Evolutionary conservation across 208 protist species (phyloP).

Genomic region (Trypanosoma rangeli): DNA sequence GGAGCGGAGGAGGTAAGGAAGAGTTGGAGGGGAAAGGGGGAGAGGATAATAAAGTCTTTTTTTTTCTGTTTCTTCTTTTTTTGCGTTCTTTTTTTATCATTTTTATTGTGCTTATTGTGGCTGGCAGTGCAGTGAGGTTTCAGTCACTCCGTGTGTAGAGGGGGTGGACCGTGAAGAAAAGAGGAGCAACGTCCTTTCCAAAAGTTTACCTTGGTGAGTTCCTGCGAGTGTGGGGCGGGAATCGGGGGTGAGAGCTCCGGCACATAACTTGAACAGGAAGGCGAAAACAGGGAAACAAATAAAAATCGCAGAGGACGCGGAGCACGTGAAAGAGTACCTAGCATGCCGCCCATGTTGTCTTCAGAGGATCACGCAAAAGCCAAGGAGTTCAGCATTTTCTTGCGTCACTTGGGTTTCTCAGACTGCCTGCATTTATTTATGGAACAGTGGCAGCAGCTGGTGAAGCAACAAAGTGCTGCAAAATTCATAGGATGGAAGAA

Average conservation of each 20-base stretch:
- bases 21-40: too few relatives aligned
- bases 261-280: background rate
- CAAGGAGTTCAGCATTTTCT: slow-evolving; percentile 25
- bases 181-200: too few relatives aligned
- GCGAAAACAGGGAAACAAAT: background rate
- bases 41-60: background rate
- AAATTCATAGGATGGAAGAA: slow-evolving; percentile 4
- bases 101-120: too few relatives aligned
- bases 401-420: slow-evolving; percentile 17
- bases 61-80: background rate
- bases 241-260: background rate
- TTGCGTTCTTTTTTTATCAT: too few relatives aligned
- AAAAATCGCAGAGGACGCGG: slow-evolving; percentile 3
- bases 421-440: slow-evolving; percentile 20
- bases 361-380: slow-evolving; percentile 17
- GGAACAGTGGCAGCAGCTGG: slow-evolving; percentile 23
- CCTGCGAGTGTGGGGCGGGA: background rate
- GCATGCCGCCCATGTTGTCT: slow-evolving; percentile 16
- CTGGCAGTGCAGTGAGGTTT: too few relatives aligned
- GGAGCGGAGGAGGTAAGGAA: too few relatives aligned
- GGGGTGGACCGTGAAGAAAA: too few relatives aligned
- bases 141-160: too few relatives aligned
- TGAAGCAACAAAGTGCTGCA: slow-evolving; percentile 14
- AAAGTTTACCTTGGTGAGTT: background rate
- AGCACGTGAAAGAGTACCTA: background rate